A percentile compares a stretch with the other conserved stretches of the same genome.
These are phyloP conservation scores for Xylariaceae sp. DNA, from an alignment of 2,329 filamentous ascomycete genomes.

Conservation along the genomic window DNA sequence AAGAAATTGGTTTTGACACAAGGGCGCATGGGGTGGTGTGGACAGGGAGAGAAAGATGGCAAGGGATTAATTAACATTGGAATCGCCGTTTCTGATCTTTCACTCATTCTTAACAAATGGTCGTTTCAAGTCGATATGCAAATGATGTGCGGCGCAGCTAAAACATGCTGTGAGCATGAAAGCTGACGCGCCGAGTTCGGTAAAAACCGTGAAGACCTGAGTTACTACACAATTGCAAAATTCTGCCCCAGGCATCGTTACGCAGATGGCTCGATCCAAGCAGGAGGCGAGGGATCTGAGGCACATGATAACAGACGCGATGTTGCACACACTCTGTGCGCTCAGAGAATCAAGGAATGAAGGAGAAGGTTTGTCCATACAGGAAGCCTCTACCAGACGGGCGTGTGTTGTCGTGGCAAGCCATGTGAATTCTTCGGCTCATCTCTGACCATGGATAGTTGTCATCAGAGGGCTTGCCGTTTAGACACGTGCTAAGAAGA, in stretches of 20 bases:
- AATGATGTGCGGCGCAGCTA: constrained; percentile 12
- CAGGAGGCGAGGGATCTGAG: constrained; percentile 8
- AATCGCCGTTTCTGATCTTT: no score
- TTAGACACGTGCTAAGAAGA: no score
- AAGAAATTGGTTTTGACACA: no score
- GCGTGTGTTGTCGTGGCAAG: constrained; percentile 2
- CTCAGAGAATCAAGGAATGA: constrained; percentile 11
- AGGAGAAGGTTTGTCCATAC: no score
- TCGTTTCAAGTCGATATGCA: constrained; percentile 9
- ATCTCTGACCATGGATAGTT: no score
- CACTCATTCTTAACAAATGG: no score
- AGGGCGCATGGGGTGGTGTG: no score
- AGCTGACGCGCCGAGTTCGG: constrained; percentile 15
- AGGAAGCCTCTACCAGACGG: no score
- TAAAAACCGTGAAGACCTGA: constrained; percentile 8
- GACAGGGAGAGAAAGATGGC: no score
- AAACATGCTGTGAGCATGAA: constrained; percentile 13
- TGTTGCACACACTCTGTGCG: constrained; percentile 18
- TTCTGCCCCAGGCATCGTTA: constrained; percentile 17
- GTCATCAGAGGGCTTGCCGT: no score
- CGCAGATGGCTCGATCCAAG: constrained; percentile 13
- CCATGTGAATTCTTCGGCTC: constrained; percentile 6
- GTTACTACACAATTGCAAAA: constrained; percentile 7
- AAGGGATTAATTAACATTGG: no score
- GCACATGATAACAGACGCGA: constrained; percentile 11